phyloP scores from a whole-genome alignment of 305 asterid genomes.

The Euphrasia arctica region DNA sequence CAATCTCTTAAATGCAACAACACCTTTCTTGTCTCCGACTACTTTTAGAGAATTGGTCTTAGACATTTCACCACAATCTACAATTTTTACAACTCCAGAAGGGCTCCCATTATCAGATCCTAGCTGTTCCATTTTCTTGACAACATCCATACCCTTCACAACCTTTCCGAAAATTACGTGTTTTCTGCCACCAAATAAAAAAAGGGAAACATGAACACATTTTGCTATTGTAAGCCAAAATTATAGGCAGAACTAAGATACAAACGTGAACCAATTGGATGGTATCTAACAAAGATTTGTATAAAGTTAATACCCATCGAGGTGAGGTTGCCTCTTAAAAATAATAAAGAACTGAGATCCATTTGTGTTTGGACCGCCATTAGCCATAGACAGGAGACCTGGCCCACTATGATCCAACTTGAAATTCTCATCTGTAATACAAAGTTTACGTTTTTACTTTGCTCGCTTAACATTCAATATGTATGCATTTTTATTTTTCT shows the following conservation, averaged over 20 bases:
- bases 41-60: conserved; percentile 32
- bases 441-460: conserved; percentile 15
- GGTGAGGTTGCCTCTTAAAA: conserved; percentile 90
- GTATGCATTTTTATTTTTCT: not conserved
- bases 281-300: conserved; percentile 11
- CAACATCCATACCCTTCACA: conserved; percentile 77
- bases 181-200: conserved; percentile 50
- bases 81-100: conserved; percentile 59
- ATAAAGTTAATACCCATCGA: conserved; percentile 70
- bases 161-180: conserved; percentile 98
- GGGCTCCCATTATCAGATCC: conserved; percentile 75
- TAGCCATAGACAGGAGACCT: conserved; percentile 98
- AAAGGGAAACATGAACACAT: conserved; percentile 3
- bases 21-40: conserved; percentile 65
- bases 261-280: not conserved
- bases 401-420: conserved; percentile 64
- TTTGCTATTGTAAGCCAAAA: conserved; percentile 20
- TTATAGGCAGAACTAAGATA: not conserved
- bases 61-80: conserved; percentile 72
- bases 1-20: conserved; percentile 23
- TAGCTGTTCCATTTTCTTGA: conserved; percentile 75
- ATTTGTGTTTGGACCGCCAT: conserved; percentile 90
- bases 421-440: conserved; percentile 79
- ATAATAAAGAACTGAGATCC: conserved; percentile 94
- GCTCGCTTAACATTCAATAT: conserved; percentile 19